Base-by-base conservation (phyloP, 2,329 filamentous ascomycete species). In the Diplodia corticola region DNA sequence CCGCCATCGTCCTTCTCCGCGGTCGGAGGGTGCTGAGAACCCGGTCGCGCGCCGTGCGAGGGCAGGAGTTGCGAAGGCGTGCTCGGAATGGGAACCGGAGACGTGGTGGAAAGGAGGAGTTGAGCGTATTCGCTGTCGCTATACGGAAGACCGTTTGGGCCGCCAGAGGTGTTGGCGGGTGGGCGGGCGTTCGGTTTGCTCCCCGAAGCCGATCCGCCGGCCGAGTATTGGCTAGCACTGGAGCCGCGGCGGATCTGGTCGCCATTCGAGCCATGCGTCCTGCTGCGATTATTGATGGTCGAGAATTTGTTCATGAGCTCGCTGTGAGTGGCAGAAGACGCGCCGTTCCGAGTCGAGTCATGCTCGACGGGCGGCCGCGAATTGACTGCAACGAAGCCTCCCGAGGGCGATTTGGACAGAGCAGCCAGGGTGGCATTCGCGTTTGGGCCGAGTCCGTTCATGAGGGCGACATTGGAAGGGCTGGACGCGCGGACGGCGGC, bases 291-390 rank as follows among this genome's bases (percentile, higher is more conserved):
- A 59, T 82, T 84, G 10, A 86, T 80, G 0, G 86, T 87, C 70
- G 87, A 84, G 69, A 89, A 89, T 69, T 88, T 88, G 70, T 84
- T 85, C 73, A 89, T 80, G 60, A 89, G 76, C 65, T 89, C 87
- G n/a, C 82, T 81, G 24, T 85, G 82, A 3, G 85, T 86, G 4
- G 81, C 81, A 0, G 84, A 82, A 3, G 85, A 87, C 13, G 85
- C 82, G 54, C 83, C 84, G 69, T 84, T 85, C 44, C 69, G 71
- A 12, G 65, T 44, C 12, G 40, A 63, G 4, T 68, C 59, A 59
- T 73, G 74, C 33, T 78, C 75, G 35, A 74, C 72, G 5, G 78
- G 75, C n/a, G 79, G 80, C 66, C 80, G 78, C 17, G 82, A 71
- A 72, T 88, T 88, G 71, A 89, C 85, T 0, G 86, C 84, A 33